These are phyloP conservation scores for Auriculariales sp. DNA, from an alignment of 768 basidiomycete species.

Conservation along the genomic window DNA sequence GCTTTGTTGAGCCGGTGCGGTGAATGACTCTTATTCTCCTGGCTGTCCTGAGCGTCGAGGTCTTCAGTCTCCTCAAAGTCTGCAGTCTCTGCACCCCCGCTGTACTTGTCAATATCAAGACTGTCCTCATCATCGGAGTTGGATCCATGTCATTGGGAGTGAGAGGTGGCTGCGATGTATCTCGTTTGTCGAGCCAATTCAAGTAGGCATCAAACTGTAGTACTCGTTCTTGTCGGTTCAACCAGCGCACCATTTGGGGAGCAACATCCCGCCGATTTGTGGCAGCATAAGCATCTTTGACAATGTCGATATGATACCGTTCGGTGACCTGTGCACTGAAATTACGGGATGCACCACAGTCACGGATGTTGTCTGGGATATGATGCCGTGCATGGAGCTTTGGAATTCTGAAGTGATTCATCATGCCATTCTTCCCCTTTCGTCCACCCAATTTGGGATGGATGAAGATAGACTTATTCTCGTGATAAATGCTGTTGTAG, in stretches of 20 bases:
- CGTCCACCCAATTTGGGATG: not conserved
- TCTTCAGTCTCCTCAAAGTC: not conserved
- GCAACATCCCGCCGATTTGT: slow-evolving; percentile 7
- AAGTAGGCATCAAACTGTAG: slow-evolving; percentile 3
- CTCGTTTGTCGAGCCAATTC: not conserved
- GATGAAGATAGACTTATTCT: slow-evolving; percentile 1
- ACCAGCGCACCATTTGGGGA: slow-evolving; percentile 6
- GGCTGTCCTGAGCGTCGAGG: not conserved
- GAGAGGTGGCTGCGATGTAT: no score
- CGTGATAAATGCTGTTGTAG: not conserved
- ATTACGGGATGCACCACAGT: slow-evolving; percentile 5
- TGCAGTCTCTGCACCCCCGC: not conserved
- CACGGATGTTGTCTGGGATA: slow-evolving; percentile 1
- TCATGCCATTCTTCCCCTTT: not conserved
- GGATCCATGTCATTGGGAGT: no score
- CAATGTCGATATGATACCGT: slow-evolving; percentile 7
- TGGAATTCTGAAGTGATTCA: slow-evolving; percentile 9
- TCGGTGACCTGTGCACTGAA: slow-evolving; percentile 10
- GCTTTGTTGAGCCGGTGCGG: not conserved
- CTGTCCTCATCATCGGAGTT: no score
- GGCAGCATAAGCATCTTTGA: slow-evolving; percentile 7
- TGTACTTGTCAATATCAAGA: not conserved
- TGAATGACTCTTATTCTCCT: not conserved
- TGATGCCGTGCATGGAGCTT: slow-evolving; percentile 9
- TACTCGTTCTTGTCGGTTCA: slow-evolving; percentile 4